phyloP scores from a whole-genome alignment of 345 rosid genomes.

The Odontarrhena argentea region DNA sequence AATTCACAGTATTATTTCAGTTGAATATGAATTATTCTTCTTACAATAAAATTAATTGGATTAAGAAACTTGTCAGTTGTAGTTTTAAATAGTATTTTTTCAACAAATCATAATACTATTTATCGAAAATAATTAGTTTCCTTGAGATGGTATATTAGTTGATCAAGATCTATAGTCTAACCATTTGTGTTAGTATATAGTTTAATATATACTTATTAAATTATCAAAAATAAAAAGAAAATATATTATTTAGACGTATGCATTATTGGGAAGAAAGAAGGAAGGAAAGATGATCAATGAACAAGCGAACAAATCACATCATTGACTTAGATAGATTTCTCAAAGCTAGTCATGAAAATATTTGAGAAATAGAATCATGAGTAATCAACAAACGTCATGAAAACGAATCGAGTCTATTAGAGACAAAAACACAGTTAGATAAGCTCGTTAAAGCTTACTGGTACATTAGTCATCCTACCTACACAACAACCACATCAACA shows the following conservation, averaged over 20 bases:
- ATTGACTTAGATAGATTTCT: conserved; percentile 13
- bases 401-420: background rate
- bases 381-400: conserved; percentile 30
- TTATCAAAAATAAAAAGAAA: background rate
- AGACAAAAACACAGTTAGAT: background rate
- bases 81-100: too few species aligned
- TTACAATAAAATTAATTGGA: too few species aligned
- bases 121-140: too few species aligned
- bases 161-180: too few species aligned
- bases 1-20: too few species aligned
- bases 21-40: too few species aligned
- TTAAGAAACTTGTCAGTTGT: too few species aligned
- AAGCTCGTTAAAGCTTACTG: conserved; percentile 16
- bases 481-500: conserved; percentile 20
- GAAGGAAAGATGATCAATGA: conserved; percentile 20
- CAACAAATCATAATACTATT: too few species aligned
- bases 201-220: background rate
- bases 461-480: conserved; percentile 22
- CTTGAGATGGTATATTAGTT: too few species aligned
- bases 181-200: too few species aligned
- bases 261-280: background rate
- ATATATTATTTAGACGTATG: background rate
- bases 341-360: background rate
- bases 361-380: conserved; percentile 13
- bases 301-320: conserved; percentile 12